Base-by-base conservation (phyloP, 495 filamentous ascomycete species). In the Bryoglossum gracile region DNA sequence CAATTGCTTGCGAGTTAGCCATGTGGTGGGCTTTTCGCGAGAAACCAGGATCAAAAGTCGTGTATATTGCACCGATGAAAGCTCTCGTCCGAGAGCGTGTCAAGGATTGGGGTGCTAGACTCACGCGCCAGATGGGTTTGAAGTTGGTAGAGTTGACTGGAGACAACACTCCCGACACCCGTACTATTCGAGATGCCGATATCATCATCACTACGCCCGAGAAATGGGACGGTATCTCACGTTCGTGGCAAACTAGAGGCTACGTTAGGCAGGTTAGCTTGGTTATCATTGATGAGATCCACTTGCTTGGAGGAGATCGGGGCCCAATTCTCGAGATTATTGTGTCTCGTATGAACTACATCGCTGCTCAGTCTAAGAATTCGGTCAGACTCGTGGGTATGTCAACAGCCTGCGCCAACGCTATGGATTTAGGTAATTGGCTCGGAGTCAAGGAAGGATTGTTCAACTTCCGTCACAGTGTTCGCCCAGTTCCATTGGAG, bases 1-100 rank as follows among this genome's bases (percentile, higher is more conserved):
- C 92, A 2, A 82, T 99, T 24, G 92, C 92, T 11, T 86, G 84
- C 24, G 92, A 99, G 60, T 62, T 99, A 43, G 94, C 94, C n/a
- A 97, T 99, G 94, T 99, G 92, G 92, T 95, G 89, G 91, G 89
- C 94, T 4, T 97, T 99, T 66, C 82, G 91, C 9, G 90, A 97
- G 62, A 86, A 84, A 33, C 94, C 94, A 1, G 89, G 90, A 2
- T 95, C 87, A 2, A 99, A 99, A 68, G 91, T 99, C 1, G 90
- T 99, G 19, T 99, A 99, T 59, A 97, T 99, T 56, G 92, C 92
- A 3, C 92, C 92, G 0, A 99, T 99, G 92, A 99, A 99, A 61
- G 92, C 92, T 2, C 80, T 99, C 26, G 92, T 99, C 38, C 84
- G 92, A 8, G 92, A 99, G 63, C 84, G 92, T 62, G 92, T 99